A percentile compares a stretch with the other conserved stretches of the same genome.
Evolutionary conservation across 768 basidiomycete genomes (phyloP).

Genomic region (Tephrocybe sp.): DNA sequence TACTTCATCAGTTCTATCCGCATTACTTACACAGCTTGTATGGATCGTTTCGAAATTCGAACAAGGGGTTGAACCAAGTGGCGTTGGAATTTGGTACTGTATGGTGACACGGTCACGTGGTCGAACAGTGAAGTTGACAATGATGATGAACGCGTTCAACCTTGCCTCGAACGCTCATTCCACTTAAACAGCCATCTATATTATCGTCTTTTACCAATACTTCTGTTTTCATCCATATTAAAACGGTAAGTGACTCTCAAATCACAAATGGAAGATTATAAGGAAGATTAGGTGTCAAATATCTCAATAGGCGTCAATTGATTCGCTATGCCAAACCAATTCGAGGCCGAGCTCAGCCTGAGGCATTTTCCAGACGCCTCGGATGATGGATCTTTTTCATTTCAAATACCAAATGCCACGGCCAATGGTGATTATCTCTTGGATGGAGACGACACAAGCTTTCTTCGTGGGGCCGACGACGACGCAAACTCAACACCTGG

Average conservation of each 20-base stretch:
- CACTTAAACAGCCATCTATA: background rate
- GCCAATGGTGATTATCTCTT: slow-evolving; percentile 50
- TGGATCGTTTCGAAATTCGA: background rate
- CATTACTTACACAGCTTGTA: background rate
- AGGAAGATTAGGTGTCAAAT: too few relatives aligned
- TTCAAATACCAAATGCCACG: slow-evolving; percentile 47
- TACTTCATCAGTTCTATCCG: background rate
- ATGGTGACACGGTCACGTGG: slow-evolving; percentile 19
- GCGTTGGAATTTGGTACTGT: slow-evolving; percentile 17
- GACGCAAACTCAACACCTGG: slow-evolving; percentile 33
- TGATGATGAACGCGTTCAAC: background rate
- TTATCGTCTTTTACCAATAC: too few relatives aligned
- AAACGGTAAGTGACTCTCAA: too few relatives aligned
- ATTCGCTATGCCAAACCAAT: slow-evolving; percentile 25
- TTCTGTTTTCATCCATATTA: too few relatives aligned
- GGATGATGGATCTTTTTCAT: slow-evolving; percentile 48
- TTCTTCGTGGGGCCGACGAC: slow-evolving; percentile 37
- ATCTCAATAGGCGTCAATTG: background rate
- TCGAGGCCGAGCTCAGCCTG: slow-evolving; percentile 41
- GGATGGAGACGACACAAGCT: slow-evolving; percentile 42
- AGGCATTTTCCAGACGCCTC: slow-evolving; percentile 55
- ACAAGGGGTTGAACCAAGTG: background rate
- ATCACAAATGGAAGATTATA: too few relatives aligned
- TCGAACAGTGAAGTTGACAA: too few relatives aligned
- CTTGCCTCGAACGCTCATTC: background rate